These are phyloP conservation scores for Aspergillus unguis DNA, from an alignment of 2,329 filamentous ascomycete genomes.

Conservation along the genomic window DNA sequence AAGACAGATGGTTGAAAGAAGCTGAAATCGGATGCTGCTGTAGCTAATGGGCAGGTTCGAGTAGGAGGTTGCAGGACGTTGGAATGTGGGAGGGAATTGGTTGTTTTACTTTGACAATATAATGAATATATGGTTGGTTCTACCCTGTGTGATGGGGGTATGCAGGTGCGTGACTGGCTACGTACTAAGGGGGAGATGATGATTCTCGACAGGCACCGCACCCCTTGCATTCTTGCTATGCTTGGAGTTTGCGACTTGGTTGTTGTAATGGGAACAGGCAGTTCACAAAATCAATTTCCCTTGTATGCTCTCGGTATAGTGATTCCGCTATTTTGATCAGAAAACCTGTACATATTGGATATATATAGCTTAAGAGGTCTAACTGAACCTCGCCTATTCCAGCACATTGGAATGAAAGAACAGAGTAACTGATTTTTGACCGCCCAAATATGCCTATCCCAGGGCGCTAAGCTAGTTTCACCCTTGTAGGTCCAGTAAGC, in stretches of 20 bases:
- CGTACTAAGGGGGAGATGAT: background rate
- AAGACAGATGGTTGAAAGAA: too few species aligned
- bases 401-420: too few species aligned
- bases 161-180: background rate
- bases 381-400: too few species aligned
- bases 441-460: background rate
- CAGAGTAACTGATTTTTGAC: too few species aligned
- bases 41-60: background rate
- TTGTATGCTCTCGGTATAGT: too few species aligned
- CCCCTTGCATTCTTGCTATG: constrained; percentile 2
- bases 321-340: too few species aligned
- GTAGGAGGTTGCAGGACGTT: background rate
- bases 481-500: constrained; percentile 12
- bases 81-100: background rate
- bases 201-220: background rate
- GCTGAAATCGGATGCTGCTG: background rate
- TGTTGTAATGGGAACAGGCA: too few species aligned
- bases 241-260: background rate
- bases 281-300: too few species aligned
- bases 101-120: too few species aligned
- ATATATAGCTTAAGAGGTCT: too few species aligned
- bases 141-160: background rate
- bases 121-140: too few species aligned
- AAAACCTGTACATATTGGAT: too few species aligned
- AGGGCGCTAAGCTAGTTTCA: constrained; percentile 14